phyloP scores from a whole-genome alignment of 2,329 filamentous ascomycete genomes.

The Periglandula ipomoeae region DNA sequence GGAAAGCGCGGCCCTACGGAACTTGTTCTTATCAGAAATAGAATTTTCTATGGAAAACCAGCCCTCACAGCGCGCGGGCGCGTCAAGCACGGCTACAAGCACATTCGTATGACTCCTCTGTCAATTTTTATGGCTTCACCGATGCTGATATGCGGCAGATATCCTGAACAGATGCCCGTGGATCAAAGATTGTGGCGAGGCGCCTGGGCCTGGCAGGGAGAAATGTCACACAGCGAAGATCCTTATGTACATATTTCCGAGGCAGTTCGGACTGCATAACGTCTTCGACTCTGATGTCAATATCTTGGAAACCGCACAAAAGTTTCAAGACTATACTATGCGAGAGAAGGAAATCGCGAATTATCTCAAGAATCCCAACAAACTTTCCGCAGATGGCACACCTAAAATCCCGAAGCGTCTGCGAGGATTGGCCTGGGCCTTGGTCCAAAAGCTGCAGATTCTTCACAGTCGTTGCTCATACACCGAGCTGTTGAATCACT shows the following conservation, averaged over 20 bases:
- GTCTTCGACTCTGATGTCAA: slow-evolving; percentile 71
- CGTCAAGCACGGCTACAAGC: slow-evolving; percentile 66
- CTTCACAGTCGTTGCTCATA: slow-evolving; percentile 72
- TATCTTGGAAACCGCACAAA: slow-evolving; percentile 55
- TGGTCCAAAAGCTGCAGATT: slow-evolving; percentile 61
- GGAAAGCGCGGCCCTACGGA: slow-evolving; percentile 37
- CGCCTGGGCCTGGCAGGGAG: not conserved
- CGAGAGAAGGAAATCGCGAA: slow-evolving; percentile 70
- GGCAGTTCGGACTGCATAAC: slow-evolving; percentile 84
- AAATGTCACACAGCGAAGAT: slow-evolving; percentile 52
- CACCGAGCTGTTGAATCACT: slow-evolving; percentile 64
- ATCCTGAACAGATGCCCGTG: slow-evolving; percentile 62
- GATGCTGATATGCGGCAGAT: slow-evolving; percentile 42
- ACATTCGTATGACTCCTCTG: slow-evolving; percentile 58
- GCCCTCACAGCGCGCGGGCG: slow-evolving; percentile 57
- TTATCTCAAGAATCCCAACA: slow-evolving; percentile 13
- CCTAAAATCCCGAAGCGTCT: slow-evolving; percentile 55
- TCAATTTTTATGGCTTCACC: too few species aligned
- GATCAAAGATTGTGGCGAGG: not conserved
- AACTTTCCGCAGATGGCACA: slow-evolving; percentile 6
- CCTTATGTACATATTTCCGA: slow-evolving; percentile 89
- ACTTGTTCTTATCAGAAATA: slow-evolving; percentile 69
- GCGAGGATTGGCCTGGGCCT: slow-evolving; percentile 46
- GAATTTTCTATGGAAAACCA: slow-evolving; percentile 78
- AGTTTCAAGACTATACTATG: slow-evolving; percentile 75